Evolutionary conservation across 768 basidiomycete species (phyloP), one percentile per base, ranked within the genome.

Genomic region (Mycena vulgaris): DNA sequence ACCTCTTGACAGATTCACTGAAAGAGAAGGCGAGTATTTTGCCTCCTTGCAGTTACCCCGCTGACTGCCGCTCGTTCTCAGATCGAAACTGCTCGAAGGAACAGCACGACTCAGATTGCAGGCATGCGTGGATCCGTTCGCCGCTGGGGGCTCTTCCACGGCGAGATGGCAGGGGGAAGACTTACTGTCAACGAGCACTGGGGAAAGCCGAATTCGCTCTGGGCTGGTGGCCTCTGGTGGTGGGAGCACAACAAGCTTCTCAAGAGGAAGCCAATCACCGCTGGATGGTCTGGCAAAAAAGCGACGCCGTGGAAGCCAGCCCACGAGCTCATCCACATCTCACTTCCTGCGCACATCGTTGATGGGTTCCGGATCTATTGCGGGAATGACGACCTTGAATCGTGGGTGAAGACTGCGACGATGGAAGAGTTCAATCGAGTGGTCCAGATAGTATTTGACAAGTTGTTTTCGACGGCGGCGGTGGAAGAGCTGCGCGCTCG

Each of bases 121-220:
- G 14, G 51, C 14, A 25, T 64, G 39, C 63, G 52, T 13, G 52
- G n/a, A 5, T 55, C 51, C 9, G 13, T 27, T 8, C 51, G 71
- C 4, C 75, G 75, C 28, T 66, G 69, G 31, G 78, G 79, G 3
- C 62, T 79, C 5, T 74, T 80, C 23, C 78, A 80, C 53, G 65
- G 63, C 16, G 75, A 79, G 59, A 68, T 80, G 47, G 67, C 78
- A 0, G 69, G 69, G 0, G 62, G 63, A 17, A 73, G 74, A 1
- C 65, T 75, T 48, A 51, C 74, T 14, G 70, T 69, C 3, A 80
- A 80, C 49, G 75, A 80, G 55, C 71, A 67, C 45, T 80, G 79
- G 79, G 79, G 79, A 5, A 70, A 45, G 10, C 73, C 77, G 27
- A 80, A 79, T 35, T 40, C 67, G 5, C 64, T 74, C 25, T 72